Evolutionary conservation across 176 grass and related monocot species (phyloP), one percentile per base, ranked within the genome.

Genomic region (Aegilops speltoides): DNA sequence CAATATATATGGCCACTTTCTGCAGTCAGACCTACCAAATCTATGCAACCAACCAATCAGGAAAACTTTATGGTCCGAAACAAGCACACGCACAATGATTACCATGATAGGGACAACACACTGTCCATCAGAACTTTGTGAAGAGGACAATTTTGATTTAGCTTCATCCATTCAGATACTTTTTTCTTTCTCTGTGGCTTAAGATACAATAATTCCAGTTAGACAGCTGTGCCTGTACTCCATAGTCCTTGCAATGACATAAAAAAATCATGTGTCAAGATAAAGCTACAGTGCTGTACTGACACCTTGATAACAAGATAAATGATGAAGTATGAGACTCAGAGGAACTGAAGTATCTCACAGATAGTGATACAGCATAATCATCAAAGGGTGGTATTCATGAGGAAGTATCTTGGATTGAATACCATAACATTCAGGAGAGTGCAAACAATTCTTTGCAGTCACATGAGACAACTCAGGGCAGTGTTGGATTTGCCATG

Each of bases 21-120:
- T 79, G 33, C 67, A 43, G 41, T 68, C 74, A 79, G 28, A 59
- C 74, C 73, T 86, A 90, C 76, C 66, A 90, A 83, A 90, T 87
- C 74, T 90, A 90, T 59, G 57, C 74, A 64, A 83, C 56, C 84
- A 81, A 79, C 40, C 32, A 83, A 90, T 86, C 79, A 90, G 79
- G 72, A 86, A 86, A 82, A 74, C 68, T 83, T 79, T 38, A 72
- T 54, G 88, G 73, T 32, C 31, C 57, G 24, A 37, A 64, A 79
- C 41, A 86, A 59, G 60, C 28, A 38, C 23, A 73, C 8, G 2
- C 15, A 7, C 79, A 75, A 84, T 87, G 57, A 90, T 79, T 84
- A 80, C 60, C 74, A 60, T 67, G 43, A 82, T 67, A 78, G 81
- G 23, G 79, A 70, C 26, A 59, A 20, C 62, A 89, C 38, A 82